Evolutionary conservation across 2,329 filamentous ascomycete genomes (phyloP).

Genomic region (Tolypocladium sp.): DNA sequence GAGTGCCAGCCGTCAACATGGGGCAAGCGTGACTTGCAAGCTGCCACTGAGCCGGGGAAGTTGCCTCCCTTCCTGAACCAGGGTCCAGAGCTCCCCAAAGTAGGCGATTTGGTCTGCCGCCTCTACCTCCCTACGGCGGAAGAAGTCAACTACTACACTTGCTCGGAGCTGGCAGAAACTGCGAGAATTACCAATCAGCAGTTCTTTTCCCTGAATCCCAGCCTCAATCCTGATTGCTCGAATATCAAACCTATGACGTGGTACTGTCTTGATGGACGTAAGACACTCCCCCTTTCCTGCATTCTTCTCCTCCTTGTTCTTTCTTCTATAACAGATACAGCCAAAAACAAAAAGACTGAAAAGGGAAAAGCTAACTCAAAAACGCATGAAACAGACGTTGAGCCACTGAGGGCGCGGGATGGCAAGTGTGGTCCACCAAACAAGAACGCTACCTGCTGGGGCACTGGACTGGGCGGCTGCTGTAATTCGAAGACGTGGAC

Average conservation of each 20-base stretch:
- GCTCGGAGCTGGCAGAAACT: not conserved
- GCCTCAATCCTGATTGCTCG: not conserved
- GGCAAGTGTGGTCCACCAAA: not conserved
- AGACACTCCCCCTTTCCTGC: not conserved
- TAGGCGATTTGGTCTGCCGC: not conserved
- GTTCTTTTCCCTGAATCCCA: not conserved
- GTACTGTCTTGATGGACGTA: not conserved
- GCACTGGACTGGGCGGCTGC: not conserved
- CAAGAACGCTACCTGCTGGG: not conserved
- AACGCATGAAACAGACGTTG: not conserved
- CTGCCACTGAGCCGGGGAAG: too few relatives aligned
- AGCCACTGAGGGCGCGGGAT: not conserved
- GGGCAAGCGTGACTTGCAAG: too few relatives aligned
- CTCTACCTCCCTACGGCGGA: not conserved
- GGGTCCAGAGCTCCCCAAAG: too few relatives aligned
- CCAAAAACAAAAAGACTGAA: not conserved
- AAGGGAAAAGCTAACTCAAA: not conserved
- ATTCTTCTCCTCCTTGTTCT: not conserved
- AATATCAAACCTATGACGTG: not conserved
- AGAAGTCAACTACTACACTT: not conserved
- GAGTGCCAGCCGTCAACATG: too few relatives aligned
- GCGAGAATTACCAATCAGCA: not conserved
- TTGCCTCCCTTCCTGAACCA: too few relatives aligned
- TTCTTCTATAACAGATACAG: not conserved
- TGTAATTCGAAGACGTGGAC: too few relatives aligned